phyloP scores from a whole-genome alignment of 1,284 basidiomycete genomes.

The Sparassis latifolia region DNA sequence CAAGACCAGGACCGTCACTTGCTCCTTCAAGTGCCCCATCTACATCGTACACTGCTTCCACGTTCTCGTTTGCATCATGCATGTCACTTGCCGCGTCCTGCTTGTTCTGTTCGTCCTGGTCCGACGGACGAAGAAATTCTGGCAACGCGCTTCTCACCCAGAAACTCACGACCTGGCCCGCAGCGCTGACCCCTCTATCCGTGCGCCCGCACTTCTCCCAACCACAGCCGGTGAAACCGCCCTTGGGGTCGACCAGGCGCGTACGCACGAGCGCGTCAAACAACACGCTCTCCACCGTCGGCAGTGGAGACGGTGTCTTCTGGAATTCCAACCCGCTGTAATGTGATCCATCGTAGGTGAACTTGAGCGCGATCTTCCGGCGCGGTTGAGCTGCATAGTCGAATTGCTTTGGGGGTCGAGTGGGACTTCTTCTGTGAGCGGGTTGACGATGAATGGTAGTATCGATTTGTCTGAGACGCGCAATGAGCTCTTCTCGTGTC shows the following conservation, averaged over 20 bases:
- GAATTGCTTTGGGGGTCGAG: conserved; percentile 33
- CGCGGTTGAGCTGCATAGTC: conserved; percentile 64
- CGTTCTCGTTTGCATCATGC: background rate
- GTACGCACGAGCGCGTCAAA: conserved; percentile 78
- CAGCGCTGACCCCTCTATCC: conserved; percentile 91
- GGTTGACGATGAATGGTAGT: conserved; percentile 4
- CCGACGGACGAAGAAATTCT: background rate
- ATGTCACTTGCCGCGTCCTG: background rate
- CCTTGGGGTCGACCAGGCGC: conserved; percentile 66
- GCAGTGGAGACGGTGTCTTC: conserved; percentile 57
- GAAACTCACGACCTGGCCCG: conserved; percentile 90
- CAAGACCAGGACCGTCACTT: conserved; percentile 10
- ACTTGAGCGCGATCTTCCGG: conserved; percentile 89
- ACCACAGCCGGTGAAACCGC: conserved; percentile 79
- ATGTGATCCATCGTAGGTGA: conserved; percentile 89
- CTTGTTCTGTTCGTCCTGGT: background rate
- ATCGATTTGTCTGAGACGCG: conserved; percentile 52
- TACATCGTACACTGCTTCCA: background rate
- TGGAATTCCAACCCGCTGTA: conserved; percentile 91
- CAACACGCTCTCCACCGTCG: conserved; percentile 88
- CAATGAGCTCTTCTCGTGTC: conserved; percentile 65
- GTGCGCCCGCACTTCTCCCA: conserved; percentile 93
- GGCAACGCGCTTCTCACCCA: conserved; percentile 72
- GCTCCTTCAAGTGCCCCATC: background rate
- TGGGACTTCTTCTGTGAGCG: background rate